Evolutionary conservation across 1,284 basidiomycete species (phyloP).

Genomic region (Gymnopus androsaceus): DNA sequence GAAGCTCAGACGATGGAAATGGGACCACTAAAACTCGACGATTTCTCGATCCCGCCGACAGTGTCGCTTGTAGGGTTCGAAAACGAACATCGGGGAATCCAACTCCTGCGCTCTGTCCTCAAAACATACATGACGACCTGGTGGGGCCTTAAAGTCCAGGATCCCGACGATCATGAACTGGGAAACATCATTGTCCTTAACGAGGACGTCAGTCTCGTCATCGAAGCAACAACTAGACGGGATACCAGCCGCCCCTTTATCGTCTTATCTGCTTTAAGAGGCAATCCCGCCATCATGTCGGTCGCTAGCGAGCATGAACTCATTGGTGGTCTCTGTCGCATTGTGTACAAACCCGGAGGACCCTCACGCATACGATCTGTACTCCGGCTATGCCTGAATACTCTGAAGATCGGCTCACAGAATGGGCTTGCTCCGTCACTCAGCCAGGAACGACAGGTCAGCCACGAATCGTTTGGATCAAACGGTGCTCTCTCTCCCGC

Average conservation of each 20-base stretch:
- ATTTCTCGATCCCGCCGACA: conserved; percentile 47
- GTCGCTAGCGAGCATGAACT: conserved; percentile 71
- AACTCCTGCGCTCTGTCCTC: conserved; percentile 67
- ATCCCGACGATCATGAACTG: conserved; percentile 38
- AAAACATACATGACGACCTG: conserved; percentile 69
- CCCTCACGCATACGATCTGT: conserved; percentile 74
- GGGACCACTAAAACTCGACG: conserved; percentile 51
- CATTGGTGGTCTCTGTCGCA: conserved; percentile 84
- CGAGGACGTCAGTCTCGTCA: conserved; percentile 69
- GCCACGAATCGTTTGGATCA: not conserved
- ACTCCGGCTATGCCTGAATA: conserved; percentile 73
- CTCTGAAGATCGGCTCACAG: conserved; percentile 51
- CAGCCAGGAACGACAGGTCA: conserved; percentile 5
- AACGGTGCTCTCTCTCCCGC: conserved; percentile 8
- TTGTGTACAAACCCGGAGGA: conserved; percentile 89
- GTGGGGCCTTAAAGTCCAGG: conserved; percentile 73
- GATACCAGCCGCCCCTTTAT: conserved; percentile 71
- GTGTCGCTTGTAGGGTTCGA: conserved; percentile 81
- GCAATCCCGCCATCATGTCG: conserved; percentile 63
- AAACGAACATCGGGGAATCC: conserved; percentile 63
- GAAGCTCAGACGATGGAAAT: conserved; percentile 40
- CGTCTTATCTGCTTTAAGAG: conserved; percentile 71
- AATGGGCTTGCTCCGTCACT: conserved; percentile 16
- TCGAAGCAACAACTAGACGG: conserved; percentile 56
- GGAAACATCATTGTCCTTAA: conserved; percentile 85